Base-by-base conservation (phyloP, 2,329 filamentous ascomycete species). In the Ophiocordyceps camponoti-leonardi region DNA sequence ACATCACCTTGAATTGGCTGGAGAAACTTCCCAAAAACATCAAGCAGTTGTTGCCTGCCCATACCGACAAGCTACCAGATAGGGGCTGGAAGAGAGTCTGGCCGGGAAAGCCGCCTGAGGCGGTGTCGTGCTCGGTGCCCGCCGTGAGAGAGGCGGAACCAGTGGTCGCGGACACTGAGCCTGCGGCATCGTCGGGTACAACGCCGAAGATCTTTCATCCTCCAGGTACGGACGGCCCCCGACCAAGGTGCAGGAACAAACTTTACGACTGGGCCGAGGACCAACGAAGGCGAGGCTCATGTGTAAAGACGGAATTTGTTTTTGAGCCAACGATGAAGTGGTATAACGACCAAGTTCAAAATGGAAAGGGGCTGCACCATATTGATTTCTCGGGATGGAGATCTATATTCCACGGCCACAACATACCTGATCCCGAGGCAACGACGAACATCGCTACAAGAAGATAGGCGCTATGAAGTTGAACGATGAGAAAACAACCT, bases 291-390 rank as follows among this genome's bases (percentile, higher is more conserved):
- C 42, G 26, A 18, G 26, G 42, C 12, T 39, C 30, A 23, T 33
- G 41, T 33, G 45, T 44, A 16, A 41, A 50, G 33, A 49, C 49
- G 6, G 44, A 53, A 23, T 74, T 66, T 51, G 53, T 53, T 16
- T 76, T 69, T 50, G 54, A 53, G 40, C 64, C 69, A 10, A 77
- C 74, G 2, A 48, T 60, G 48, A 57, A 67, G 5, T 78, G 75
- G 75, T 78, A 77, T 49, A 51, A 52, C 4, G 59, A 67, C 35
- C 68, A 73, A 49, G 51, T 60, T 22, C 53, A 54, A 1, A 69
- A 72, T 52, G 70, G 69, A 2, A 63, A 72, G 19, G 67, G 64
- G 1, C 73, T 63, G 46, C 66, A 67, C 44, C 72, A 77, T 49
- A 58, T 78, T 4, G 52, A 57, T 5, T 65, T 77, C 6, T 58